Base-by-base conservation (phyloP, 352 stramenopile genomes). In the Aphanomyces cochlioides region DNA sequence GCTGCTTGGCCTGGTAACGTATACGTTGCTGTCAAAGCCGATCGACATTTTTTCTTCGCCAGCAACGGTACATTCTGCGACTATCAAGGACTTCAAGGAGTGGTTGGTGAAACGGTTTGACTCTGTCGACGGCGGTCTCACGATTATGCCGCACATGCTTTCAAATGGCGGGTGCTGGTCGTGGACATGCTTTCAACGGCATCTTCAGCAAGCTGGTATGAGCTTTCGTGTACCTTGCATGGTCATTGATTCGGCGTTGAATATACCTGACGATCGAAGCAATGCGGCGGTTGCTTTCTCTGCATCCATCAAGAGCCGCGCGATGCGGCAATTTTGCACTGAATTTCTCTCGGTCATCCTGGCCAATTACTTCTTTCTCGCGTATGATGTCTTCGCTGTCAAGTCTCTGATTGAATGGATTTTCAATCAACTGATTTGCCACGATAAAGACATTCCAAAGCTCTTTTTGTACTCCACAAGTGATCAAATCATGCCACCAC, bases 161-260 rank as follows among this genome's bases (percentile, higher is more conserved):
- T 58, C 50, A 15, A 58, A 58, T 34, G 50, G 50, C 50, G 50
- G 50, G 21, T 58, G 50, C 50, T 58, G 17, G 6, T 58, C 50
- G 5, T 58, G 50, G 50, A 36, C n/a, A 8, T 58, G 50, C 50
- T 34, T 58, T n/a, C 7, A 58, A n/a, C 7, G 5, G 12, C 50
- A 58, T n/a, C 12, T 58, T 6, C 7, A 36, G 15, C 50, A n/a
- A 6, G 50, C 50, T 12, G 50, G 50, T 21, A 34, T 58, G 6
- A 7, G 15, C 7, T 58, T 58, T 21, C 12, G 5, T 8, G 50
- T 58, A 21, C 50, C 50, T 15, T 8, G 15, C 15, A 6, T 58
- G 6, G 21, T 58, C 21, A 36, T 58, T 7, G 50, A 58, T 21
- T 58, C 50, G 50, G 50, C 50, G 6, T 21, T 21, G 50, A 8